Evolutionary conservation across 2,329 filamentous ascomycete species (phyloP).

Genomic region (Curvularia eragrostidis): DNA sequence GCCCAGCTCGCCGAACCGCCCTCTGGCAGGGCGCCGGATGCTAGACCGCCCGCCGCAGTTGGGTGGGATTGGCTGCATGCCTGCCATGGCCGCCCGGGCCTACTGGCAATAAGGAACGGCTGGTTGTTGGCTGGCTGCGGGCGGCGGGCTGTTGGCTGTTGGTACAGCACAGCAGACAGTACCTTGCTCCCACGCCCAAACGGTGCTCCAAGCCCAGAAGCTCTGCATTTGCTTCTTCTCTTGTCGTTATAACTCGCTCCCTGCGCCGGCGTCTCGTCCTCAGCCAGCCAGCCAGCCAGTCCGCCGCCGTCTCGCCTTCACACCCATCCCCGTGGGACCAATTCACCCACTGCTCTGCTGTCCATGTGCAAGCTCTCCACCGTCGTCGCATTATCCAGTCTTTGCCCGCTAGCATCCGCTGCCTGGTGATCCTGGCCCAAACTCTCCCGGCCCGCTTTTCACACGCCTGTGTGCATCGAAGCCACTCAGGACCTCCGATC

Average conservation of each 20-base stretch:
- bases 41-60: neutral
- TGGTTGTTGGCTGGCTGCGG: neutral
- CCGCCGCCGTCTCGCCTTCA: neutral
- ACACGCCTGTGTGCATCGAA: conserved; percentile 23
- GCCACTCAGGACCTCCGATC: conserved; percentile 26
- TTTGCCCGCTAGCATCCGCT: conserved; percentile 15
- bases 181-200: neutral
- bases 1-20: conserved; percentile 12
- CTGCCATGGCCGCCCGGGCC: neutral
- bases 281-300: neutral
- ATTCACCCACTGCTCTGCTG: conserved; percentile 6
- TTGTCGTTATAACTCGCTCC: conserved; percentile 9
- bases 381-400: conserved; percentile 15
- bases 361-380: conserved; percentile 16
- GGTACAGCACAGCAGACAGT: neutral
- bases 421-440: conserved; percentile 18
- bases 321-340: neutral
- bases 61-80: conserved; percentile 2
- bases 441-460: conserved; percentile 12
- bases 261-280: too few species aligned
- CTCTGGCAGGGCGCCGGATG: conserved; percentile 1
- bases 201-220: conserved; percentile 1
- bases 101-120: neutral
- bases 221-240: conserved; percentile 15
- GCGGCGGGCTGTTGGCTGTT: conserved; percentile 6